Conservation (phyloP, 2,329 filamentous ascomycete species). For the Ophiostoma novo-ulmi region DNA sequence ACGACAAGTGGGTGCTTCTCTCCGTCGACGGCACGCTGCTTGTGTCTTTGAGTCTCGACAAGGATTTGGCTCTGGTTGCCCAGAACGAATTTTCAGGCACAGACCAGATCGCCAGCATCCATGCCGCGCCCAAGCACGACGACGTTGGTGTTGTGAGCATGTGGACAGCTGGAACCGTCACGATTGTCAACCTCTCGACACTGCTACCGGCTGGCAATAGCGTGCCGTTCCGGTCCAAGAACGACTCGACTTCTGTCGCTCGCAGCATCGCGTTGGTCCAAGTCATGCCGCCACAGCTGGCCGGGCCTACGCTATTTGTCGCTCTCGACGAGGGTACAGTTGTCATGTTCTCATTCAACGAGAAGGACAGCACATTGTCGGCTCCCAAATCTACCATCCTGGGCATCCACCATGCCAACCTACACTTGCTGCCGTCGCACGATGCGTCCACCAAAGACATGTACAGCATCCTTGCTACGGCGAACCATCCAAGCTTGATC, state of each 20-base stretch:
- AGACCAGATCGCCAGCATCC: constrained; percentile 80
- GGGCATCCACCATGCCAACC: constrained; percentile 75
- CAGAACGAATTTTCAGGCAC: constrained; percentile 55
- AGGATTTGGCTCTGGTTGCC: constrained; percentile 53
- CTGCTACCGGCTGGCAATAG: constrained; percentile 59
- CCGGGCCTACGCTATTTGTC: constrained; percentile 72
- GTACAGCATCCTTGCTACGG: constrained; percentile 84
- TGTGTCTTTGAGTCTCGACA: constrained; percentile 59
- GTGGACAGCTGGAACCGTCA: constrained; percentile 77
- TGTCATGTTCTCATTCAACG: constrained; percentile 71
- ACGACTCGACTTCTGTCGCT: constrained; percentile 69
- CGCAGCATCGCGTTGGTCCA: constrained; percentile 75
- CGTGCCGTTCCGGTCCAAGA: constrained; percentile 54
- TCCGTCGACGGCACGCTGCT: constrained; percentile 71
- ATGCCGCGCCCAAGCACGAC: constrained; percentile 60
- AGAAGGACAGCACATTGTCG: constrained; percentile 56
- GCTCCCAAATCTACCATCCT: constrained; percentile 76
- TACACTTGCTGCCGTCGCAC: constrained; percentile 69
- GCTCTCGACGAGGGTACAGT: constrained; percentile 91
- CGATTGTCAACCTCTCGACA: constrained; percentile 63
- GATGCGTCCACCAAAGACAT: constrained; percentile 40
- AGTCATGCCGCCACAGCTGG: constrained; percentile 56
- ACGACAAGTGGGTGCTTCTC: constrained; percentile 63
- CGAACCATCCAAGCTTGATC: constrained; percentile 89
- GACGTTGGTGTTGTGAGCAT: constrained; percentile 76